Evolutionary conservation across 768 basidiomycete species (phyloP).

Genomic region (Mycena leptocephala): DNA sequence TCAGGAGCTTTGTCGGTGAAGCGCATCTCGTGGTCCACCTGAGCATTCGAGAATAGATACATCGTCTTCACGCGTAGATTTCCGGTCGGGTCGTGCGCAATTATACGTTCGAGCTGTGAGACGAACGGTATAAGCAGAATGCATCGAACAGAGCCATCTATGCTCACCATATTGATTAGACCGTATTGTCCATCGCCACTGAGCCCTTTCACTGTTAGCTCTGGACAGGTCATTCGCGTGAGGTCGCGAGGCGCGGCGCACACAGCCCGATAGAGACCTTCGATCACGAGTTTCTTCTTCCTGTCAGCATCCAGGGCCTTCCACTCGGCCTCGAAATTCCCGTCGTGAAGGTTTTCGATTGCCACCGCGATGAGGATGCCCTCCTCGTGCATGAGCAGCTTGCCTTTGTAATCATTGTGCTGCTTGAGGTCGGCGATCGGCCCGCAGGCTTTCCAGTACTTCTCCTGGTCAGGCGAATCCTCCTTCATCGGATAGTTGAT

Average conservation of each 20-base stretch:
- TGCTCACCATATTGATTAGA: background rate
- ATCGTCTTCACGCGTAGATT: background rate
- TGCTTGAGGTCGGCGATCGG: background rate
- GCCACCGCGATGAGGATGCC: constrained; percentile 1
- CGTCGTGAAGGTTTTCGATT: background rate
- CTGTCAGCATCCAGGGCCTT: background rate
- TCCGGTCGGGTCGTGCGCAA: constrained; percentile 21
- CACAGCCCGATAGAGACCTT: constrained; percentile 6
- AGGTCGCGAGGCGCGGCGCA: background rate
- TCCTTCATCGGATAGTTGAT: background rate
- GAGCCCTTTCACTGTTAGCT: constrained; percentile 21
- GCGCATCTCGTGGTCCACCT: background rate
- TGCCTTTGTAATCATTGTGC: background rate
- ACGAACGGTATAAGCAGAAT: background rate
- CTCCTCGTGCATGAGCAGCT: constrained; percentile 5
- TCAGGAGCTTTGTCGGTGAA: constrained; percentile 1
- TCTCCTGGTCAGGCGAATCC: background rate
- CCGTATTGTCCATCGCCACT: constrained; percentile 12
- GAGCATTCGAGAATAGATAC: constrained; percentile 12
- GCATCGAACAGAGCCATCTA: background rate
- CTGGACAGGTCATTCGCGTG: constrained; percentile 13
- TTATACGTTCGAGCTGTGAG: constrained; percentile 12
- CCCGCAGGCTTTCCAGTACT: background rate
- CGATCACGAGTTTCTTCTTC: constrained; percentile 3
- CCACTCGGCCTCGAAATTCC: background rate